Evolutionary conservation across 345 rosid species (phyloP), one percentile per base, ranked within the genome.

Genomic region (Eucalyptus pauciflora): DNA sequence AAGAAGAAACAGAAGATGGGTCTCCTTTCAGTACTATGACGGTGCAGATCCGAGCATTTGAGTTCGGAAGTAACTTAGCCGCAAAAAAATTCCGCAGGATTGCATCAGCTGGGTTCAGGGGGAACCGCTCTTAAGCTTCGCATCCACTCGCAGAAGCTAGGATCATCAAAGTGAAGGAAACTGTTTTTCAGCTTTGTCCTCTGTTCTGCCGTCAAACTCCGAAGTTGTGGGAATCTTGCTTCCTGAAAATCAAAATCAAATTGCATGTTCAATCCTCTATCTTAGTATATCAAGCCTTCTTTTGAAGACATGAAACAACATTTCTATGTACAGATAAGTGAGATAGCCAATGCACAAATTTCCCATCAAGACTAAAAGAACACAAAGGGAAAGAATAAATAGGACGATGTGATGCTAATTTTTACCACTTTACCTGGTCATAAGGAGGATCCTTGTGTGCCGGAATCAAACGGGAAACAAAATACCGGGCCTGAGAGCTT

Each of bases 371-470:
- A 71, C 49, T 43, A 50, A 46, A 64, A 48, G 45, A 62, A 87
- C 16, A 27, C 58, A 9, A 58, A 37, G 25, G 29, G 45, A 58
- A 80, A 60, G 22, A 31, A 33, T 50, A 45, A 54, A 22, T 49
- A 88, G 24, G 8, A 45, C 2, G 52, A 83, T 79, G 37, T 12
- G 16, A 33, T n/a, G 50, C 43, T 54, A 18, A 46, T 45, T 37
- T 29, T 37, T 29, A 24, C 62, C 13, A 54, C 90, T 92, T 92
- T 83, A 98, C 99, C 97, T 97, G 99, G 86, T 98, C 98, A 86
- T 98, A 98, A 60, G 99, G 98, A 91, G 99, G 99, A 91, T 98
- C 99, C 94, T 97, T 98, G 94, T 97, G 99, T 58, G 99, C 99
- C 25, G 99, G 98, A 90, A 98, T 98, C 92, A 97, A 92, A 91